Conservation (phyloP, 352 stramenopile species). For the Phytophthora europaea region DNA sequence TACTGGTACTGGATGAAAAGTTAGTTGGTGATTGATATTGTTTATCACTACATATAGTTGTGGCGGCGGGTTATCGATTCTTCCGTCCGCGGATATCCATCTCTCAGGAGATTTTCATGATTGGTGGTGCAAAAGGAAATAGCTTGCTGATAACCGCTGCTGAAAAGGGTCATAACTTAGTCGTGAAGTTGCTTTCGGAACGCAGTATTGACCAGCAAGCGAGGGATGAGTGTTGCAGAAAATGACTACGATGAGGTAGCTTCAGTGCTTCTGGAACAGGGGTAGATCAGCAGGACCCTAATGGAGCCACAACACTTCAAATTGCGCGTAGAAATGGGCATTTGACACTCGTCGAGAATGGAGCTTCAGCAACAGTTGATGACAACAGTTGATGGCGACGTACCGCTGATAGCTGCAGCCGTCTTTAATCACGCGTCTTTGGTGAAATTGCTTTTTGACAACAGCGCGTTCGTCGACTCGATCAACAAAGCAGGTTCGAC, state of each 20-base stretch:
- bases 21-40: no score
- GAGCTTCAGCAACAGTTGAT: not conserved
- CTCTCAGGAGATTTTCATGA: slow-evolving; percentile 33
- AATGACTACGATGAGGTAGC: slow-evolving; percentile 3
- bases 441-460: slow-evolving; percentile 9
- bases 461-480: not conserved
- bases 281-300: slow-evolving; percentile 1
- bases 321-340: slow-evolving; percentile 8
- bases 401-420: slow-evolving; percentile 2
- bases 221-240: slow-evolving; percentile 8
- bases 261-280: not conserved
- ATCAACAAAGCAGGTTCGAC: slow-evolving; percentile 9
- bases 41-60: no score
- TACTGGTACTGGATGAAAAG: slow-evolving; percentile 1
- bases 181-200: slow-evolving; percentile 19
- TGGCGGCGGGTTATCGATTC: no score
- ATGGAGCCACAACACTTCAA: slow-evolving; percentile 2
- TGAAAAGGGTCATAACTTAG: not conserved
- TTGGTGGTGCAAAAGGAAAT: no score
- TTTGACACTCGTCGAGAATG: not conserved
- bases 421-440: not conserved
- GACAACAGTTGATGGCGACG: not conserved
- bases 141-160: slow-evolving; percentile 25
- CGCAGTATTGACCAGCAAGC: no score
- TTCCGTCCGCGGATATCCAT: slow-evolving; percentile 10